These are phyloP conservation scores for Sporothrix brasiliensis DNA, from an alignment of 2,329 filamentous ascomycete species.

Conservation along the genomic window DNA sequence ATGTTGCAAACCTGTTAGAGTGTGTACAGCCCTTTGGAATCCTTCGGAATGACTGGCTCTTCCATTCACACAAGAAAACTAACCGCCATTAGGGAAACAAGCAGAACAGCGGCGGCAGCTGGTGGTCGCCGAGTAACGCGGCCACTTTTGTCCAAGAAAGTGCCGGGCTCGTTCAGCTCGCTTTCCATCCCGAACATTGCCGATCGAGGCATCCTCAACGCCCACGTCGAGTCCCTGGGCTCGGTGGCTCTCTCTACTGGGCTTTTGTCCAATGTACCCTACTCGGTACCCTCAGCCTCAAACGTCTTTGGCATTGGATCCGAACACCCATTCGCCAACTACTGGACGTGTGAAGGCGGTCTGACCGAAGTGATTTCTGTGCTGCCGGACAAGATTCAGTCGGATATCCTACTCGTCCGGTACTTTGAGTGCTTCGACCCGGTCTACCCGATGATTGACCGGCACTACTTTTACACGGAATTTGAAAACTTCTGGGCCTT, in stretches of 20 bases:
- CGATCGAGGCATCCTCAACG: conserved; percentile 54
- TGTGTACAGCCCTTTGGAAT: conserved; percentile 47
- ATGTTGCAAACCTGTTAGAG: conserved; percentile 76
- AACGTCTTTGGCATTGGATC: conserved; percentile 81
- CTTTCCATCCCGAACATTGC: conserved; percentile 58
- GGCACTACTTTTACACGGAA: conserved; percentile 73
- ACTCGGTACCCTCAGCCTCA: conserved; percentile 69
- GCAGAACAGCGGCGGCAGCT: conserved; percentile 49
- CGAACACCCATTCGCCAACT: conserved; percentile 79
- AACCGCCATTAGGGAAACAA: conserved; percentile 55
- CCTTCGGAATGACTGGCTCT: not conserved
- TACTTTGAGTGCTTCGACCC: conserved; percentile 76
- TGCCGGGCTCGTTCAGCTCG: conserved; percentile 45
- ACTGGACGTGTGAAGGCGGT: conserved; percentile 79
- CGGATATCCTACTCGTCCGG: conserved; percentile 66
- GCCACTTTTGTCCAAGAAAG: conserved; percentile 57
- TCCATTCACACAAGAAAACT: not conserved
- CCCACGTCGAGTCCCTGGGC: conserved; percentile 50
- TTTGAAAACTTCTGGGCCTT: conserved; percentile 78
- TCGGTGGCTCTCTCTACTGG: conserved; percentile 61
- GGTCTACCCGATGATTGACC: conserved; percentile 78
- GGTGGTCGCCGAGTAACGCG: conserved; percentile 61
- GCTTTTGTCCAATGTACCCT: conserved; percentile 72
- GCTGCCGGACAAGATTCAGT: conserved; percentile 73
- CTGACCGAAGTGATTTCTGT: conserved; percentile 74